A percentile compares a stretch with the other conserved stretches of the same genome.
These are phyloP conservation scores for Heliamphora pulchella DNA, from an alignment of 179 eudicot genomes.

Conservation along the genomic window DNA sequence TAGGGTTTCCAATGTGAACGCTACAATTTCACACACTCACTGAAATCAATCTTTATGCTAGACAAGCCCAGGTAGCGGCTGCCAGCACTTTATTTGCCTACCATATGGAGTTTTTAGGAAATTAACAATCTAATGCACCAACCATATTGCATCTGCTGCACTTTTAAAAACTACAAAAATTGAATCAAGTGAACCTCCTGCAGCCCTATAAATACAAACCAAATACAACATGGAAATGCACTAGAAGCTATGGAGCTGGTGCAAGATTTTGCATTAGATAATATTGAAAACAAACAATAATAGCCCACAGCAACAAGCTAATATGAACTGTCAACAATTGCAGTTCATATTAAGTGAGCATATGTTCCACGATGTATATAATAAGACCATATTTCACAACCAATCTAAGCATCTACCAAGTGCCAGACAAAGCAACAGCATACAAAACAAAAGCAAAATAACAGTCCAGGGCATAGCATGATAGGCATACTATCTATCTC, in stretches of 20 bases:
- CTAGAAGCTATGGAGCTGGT: neutral
- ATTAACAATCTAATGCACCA: constrained; percentile 7
- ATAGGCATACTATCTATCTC: constrained; percentile 38
- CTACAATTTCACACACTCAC: neutral
- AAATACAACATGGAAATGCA: neutral
- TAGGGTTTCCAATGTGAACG: neutral
- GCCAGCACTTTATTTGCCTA: neutral
- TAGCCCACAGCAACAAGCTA: constrained; percentile 9
- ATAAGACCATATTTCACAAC: constrained; percentile 22
- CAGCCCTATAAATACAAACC: neutral
- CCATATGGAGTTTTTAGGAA: neutral
- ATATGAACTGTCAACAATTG: constrained; percentile 12
- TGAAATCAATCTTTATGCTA: neutral
- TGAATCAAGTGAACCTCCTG: neutral
- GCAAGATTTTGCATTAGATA: neutral
- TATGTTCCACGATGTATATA: constrained; percentile 13
- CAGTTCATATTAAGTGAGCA: constrained; percentile 9
- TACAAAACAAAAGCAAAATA: constrained; percentile 13
- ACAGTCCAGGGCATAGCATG: constrained; percentile 22
- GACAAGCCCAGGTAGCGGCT: neutral
- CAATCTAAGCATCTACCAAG: constrained; percentile 28
- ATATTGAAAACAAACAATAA: constrained; percentile 1
- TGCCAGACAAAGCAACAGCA: constrained; percentile 31
- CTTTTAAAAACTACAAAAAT: neutral
- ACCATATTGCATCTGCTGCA: neutral